Evolutionary conservation across 306 rosid species (phyloP).

Genomic region (Notholithocarpus densiflorus): DNA sequence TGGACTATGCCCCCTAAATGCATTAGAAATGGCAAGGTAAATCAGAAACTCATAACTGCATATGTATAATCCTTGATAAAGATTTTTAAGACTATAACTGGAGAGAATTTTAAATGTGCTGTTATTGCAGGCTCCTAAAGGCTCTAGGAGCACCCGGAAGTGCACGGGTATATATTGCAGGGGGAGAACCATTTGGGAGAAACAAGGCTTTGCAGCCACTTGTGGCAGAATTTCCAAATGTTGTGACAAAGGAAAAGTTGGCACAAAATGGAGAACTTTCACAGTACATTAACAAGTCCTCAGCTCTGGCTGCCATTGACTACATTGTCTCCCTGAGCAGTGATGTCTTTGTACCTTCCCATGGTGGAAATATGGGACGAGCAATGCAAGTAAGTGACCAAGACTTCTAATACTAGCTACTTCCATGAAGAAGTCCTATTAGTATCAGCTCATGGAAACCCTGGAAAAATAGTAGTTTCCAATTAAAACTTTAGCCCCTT

Average conservation of each 20-base stretch:
- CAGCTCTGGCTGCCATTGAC: constrained; percentile 61
- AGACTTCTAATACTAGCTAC: not conserved
- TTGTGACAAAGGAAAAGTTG: constrained; percentile 48
- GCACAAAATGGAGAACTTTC: constrained; percentile 45
- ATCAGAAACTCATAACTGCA: not conserved
- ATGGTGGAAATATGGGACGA: constrained; percentile 66
- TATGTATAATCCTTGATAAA: not conserved
- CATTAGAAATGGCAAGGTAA: constrained; percentile 55
- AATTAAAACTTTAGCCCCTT: not conserved
- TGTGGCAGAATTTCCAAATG: constrained; percentile 40
- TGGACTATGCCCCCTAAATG: constrained; percentile 54
- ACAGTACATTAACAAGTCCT: constrained; percentile 40
- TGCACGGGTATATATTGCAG: constrained; percentile 44
- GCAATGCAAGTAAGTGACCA: constrained; percentile 39
- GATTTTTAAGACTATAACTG: not conserved
- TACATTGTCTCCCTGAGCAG: constrained; percentile 55
- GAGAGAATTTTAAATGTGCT: not conserved
- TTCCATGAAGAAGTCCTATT: no score
- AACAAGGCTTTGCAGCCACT: constrained; percentile 47
- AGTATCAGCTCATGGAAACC: no score
- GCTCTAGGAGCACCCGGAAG: constrained; percentile 47
- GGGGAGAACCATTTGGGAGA: constrained; percentile 58
- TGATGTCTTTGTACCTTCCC: constrained; percentile 51
- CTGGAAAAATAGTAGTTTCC: no score
- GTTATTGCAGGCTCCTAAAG: constrained; percentile 40